A percentile compares a stretch with the other conserved stretches of the same genome.
Conservation (phyloP, 352 stramenopile species). For the Pythium oligandrum region DNA sequence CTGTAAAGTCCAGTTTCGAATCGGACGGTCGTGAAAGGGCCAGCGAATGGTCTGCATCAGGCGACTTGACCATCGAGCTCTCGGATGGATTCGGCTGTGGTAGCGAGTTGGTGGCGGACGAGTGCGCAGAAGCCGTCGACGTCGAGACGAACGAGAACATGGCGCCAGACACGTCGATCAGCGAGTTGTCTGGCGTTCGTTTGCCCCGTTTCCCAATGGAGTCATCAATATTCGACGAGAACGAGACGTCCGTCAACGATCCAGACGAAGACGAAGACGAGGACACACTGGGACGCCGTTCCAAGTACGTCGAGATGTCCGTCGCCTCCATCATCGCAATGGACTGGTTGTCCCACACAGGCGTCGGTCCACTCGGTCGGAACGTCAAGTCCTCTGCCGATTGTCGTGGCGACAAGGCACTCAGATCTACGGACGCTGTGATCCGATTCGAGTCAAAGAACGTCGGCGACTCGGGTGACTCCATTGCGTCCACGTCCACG, state of each 20-base stretch:
- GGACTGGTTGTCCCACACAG: neutral
- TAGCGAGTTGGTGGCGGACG: neutral
- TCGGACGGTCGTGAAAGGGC: conserved; percentile 13
- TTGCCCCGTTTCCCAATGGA: neutral
- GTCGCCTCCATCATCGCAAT: neutral
- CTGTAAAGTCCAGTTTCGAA: conserved; percentile 45
- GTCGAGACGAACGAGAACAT: neutral
- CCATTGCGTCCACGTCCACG: too few species aligned
- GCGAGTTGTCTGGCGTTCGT: neutral
- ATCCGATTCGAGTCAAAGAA: too few species aligned
- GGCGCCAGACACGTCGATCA: conserved; percentile 2
- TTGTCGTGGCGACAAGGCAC: too few species aligned
- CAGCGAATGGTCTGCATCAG: too few species aligned
- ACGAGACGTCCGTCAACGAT: conserved; percentile 9
- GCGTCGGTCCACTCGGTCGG: neutral
- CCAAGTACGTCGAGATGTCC: neutral
- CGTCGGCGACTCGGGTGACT: too few species aligned
- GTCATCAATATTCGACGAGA: conserved; percentile 18
- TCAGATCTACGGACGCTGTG: too few species aligned
- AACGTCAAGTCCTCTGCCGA: too few species aligned
- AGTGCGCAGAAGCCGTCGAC: neutral
- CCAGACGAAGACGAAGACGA: conserved; percentile 5
- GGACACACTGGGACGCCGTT: conserved; percentile 8
- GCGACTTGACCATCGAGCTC: conserved; percentile 16
- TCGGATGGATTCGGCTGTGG: conserved; percentile 6